Base-by-base conservation (phyloP, 495 filamentous ascomycete genomes). In the Massariosphaeria phaeospora region DNA sequence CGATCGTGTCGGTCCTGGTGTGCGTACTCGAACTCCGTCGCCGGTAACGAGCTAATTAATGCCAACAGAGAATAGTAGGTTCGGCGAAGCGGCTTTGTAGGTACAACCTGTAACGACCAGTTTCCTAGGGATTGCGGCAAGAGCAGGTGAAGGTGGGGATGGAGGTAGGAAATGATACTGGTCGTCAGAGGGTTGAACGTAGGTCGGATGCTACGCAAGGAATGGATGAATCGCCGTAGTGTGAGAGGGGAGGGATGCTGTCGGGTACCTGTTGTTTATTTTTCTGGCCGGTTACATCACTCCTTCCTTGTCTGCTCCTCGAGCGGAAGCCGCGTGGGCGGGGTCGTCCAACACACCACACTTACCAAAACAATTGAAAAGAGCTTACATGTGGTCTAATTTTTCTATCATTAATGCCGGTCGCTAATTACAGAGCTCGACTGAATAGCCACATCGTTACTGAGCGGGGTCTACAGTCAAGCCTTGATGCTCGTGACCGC, bases 391-490 rank as follows among this genome's bases (percentile, higher is more conserved):
- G n/a, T n/a, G n/a, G n/a, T n/a, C n/a, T n/a, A n/a, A n/a, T n/a
- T n/a, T n/a, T n/a, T n/a, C n/a, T n/a, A n/a, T n/a, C n/a, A n/a
- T n/a, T n/a, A n/a, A n/a, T n/a, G n/a, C n/a, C n/a, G n/a, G n/a
- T n/a, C n/a, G n/a, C n/a, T n/a, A n/a, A n/a, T n/a, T n/a, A n/a
- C n/a, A n/a, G n/a, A n/a, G n/a, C n/a, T n/a, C n/a, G n/a, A n/a
- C n/a, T n/a, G n/a, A n/a, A n/a, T n/a, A n/a, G n/a, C n/a, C n/a
- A n/a, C n/a, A n/a, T n/a, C n/a, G n/a, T n/a, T n/a, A n/a, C n/a
- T n/a, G n/a, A n/a, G n/a, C n/a, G n/a, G n/a, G n/a, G n/a, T 48
- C 36, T 57, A 57, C 18, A 57, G 33, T 29, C 27, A 40, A 9
- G 47, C 21, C 34, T 52, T 52, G 25, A 52, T 51, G 52, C 34